A percentile compares a stretch with the other conserved stretches of the same genome.
phyloP scores from a whole-genome alignment of 2,329 filamentous ascomycete genomes.

The Cercospora janseana region DNA sequence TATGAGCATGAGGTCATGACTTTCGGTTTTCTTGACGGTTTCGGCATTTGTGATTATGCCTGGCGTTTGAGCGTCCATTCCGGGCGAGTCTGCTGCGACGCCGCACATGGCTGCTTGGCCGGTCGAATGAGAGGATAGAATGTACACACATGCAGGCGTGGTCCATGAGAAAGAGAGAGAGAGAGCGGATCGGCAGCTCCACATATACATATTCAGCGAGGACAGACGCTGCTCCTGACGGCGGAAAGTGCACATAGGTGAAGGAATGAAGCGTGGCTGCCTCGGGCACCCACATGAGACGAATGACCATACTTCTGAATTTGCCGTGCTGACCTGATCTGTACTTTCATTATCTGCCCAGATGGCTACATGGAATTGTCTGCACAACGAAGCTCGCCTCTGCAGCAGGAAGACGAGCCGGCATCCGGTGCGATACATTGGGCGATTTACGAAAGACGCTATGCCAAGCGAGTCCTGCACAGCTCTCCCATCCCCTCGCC shows the following conservation, averaged over 20 bases:
- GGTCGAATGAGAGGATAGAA: conserved; percentile 1
- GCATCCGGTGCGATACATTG: no score
- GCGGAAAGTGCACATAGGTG: conserved; percentile 4
- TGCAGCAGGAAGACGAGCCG: no score
- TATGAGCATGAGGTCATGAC: conserved; percentile 49
- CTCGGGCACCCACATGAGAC: conserved; percentile 1
- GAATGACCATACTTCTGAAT: no score
- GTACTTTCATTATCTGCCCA: no score
- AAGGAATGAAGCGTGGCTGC: conserved; percentile 2
- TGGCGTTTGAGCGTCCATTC: background rate
- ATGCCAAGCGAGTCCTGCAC: no score
- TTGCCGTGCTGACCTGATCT: no score
- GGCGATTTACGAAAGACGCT: no score
- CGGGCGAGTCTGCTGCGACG: background rate
- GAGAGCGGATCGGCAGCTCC: no score
- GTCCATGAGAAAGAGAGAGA: background rate
- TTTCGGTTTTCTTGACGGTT: conserved; percentile 7
- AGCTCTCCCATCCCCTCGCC: no score
- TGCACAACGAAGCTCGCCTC: no score
- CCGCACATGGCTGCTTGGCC: background rate
- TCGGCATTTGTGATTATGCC: conserved; percentile 10
- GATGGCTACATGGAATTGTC: no score
- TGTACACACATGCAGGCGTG: conserved; percentile 1
- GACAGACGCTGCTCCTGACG: background rate
- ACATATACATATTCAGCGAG: conserved; percentile 15